Evolutionary conservation across 768 basidiomycete genomes (phyloP), one percentile per base, ranked within the genome.

Genomic region (Boletus eberwhitei): DNA sequence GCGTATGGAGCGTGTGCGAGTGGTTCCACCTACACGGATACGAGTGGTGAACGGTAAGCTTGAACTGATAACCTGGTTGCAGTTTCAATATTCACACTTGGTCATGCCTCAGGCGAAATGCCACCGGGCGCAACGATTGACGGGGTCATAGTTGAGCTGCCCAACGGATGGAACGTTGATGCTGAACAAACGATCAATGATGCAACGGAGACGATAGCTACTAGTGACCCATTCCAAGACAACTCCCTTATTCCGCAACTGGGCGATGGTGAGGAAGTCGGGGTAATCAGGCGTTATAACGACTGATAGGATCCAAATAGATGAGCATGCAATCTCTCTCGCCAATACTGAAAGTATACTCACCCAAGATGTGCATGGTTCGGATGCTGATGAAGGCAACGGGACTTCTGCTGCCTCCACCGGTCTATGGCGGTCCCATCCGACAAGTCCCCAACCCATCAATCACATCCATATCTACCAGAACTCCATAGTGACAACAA

Each of bases 401-500:
- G 22, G 17, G 24, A 44, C 5, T 12, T 8, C 50, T 0, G 21
- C 4, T 43, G 6, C 19, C 32, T 50, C 22, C 39, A 19, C 32
- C 2, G 35, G 29, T 35, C 43, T 12, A 24, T 44, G n/a, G 16
- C 31, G 1, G 2, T n/a, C 43, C 13, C 31, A 3, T 21, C 50
- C 41, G 14, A 55, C 43, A 16, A 46, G 44, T 31, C 24, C 52
- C n/a, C 19, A 34, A 8, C 1, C 51, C 2, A 21, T 54, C 29
- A 39, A 37, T 12, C 17, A 41, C n/a, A 6, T 42, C 19, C 11
- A 53, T 2, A 31, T 56, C n/a, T 19, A 52, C 8, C 24, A 48
- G 1, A 24, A 61, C n/a, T 53, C 59, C 2, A 32, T 60, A 14
- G 29, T 60, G 24, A 8, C 53, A 6, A 5, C 59, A 12, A 47